Evolutionary conservation across 164 flowering plant genomes (phyloP).

Genomic region (Chimonanthus praecox): DNA sequence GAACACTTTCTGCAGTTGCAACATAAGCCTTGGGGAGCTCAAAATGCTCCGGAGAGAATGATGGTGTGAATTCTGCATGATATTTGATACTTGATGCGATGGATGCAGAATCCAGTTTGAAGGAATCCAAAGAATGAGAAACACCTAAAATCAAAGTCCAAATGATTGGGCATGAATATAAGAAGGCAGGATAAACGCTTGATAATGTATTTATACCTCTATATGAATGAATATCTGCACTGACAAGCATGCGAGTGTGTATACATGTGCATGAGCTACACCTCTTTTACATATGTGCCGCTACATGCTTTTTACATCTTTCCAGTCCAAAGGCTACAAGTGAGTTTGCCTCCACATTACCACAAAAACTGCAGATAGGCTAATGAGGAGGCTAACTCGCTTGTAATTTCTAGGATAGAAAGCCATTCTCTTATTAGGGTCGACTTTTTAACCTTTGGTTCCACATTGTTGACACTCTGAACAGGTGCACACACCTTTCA

Average conservation of each 20-base stretch:
- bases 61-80: conserved; percentile 89
- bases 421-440: too few relatives aligned
- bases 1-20: conserved; percentile 91
- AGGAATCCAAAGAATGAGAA: conserved; percentile 16
- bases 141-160: conserved; percentile 17
- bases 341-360: background rate
- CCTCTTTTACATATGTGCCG: too few relatives aligned
- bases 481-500: too few relatives aligned
- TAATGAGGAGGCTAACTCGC: too few relatives aligned
- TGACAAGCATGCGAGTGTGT: background rate
- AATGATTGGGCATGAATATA: background rate
- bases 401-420: too few relatives aligned
- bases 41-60: conserved; percentile 69
- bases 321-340: background rate
- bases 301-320: too few relatives aligned
- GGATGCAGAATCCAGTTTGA: conserved; percentile 47
- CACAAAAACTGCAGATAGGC: background rate
- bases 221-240: background rate
- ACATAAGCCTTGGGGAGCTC: conserved; percentile 64
- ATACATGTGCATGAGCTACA: background rate
- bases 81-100: conserved; percentile 79
- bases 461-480: too few relatives aligned
- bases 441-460: too few relatives aligned
- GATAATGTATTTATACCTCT: background rate
- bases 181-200: background rate